Evolutionary conservation across 441 rosid genomes (phyloP), one percentile per base, ranked within the genome.

Genomic region (Pelargonium fulgidum): DNA sequence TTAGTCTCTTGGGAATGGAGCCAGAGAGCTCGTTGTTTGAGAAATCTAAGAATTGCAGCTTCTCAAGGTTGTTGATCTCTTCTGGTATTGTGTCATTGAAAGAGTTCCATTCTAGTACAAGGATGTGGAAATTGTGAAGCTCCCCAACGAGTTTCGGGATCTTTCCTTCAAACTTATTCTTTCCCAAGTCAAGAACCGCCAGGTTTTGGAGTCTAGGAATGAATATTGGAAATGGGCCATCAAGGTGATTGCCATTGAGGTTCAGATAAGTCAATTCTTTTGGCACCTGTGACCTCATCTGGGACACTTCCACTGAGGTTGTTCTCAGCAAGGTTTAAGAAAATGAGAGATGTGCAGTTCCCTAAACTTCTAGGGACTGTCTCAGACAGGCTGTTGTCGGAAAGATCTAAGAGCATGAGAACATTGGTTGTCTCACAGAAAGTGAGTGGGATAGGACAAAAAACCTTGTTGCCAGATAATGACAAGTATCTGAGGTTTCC

Each of bases 141-240:
- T 41, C 64, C 29, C 76, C 69, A 13, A 73, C 59, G 59, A 64
- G 47, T 20, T 14, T 65, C 1, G 69, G 70, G 13, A 68, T 66
- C 24, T 45, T 29, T 20, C 79, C 77, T 59, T n/a, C 36, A 45
- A 79, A 64, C 4, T 58, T 65, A 52, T 73, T 76, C 56, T 19
- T 8, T 45, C 77, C 80, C 73, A 79, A n/a, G 29, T 70, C 9
- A 33, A 76, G 45, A 42, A 70, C 75, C 62, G 10, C 42, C 19
- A 70, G 36, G 26, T 24, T 58, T 61, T 68, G 29, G 44, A 76
- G 73, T 24, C 66, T 48, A 11, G 11, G 69, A 66, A 77, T 24
- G 29, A 73, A 66, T 7, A 41, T 36, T 45, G 82, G 79, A 73
- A 79, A 76, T 14, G 66, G 54, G 8, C 77, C 79, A 24, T 65